Conservation (phyloP, 1,284 basidiomycete species). For the Ganoderma leucocontextum region DNA sequence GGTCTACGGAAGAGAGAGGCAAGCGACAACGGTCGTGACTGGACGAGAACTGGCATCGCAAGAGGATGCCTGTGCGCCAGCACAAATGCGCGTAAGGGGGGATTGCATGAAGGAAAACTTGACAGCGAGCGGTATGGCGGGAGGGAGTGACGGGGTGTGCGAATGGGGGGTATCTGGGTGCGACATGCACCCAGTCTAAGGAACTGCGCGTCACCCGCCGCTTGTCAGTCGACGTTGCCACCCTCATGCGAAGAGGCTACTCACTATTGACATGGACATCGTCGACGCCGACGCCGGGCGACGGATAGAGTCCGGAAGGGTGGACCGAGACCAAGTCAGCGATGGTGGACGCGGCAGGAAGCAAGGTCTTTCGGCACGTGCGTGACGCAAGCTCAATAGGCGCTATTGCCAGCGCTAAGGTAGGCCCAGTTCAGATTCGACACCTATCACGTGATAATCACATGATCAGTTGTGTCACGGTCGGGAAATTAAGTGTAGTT, state of each 20-base stretch:
- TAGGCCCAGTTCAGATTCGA: no score
- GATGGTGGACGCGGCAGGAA: slow-evolving; percentile 12
- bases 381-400: slow-evolving; percentile 28
- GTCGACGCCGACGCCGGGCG: slow-evolving; percentile 24
- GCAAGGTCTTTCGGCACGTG: slow-evolving; percentile 31
- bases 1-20: slow-evolving; percentile 61
- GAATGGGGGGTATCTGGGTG: slow-evolving; percentile 38
- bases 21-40: slow-evolving; percentile 50
- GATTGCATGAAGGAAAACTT: slow-evolving; percentile 21
- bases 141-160: slow-evolving; percentile 35
- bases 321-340: background rate
- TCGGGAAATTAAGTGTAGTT: no score
- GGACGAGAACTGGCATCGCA: slow-evolving; percentile 14
- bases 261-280: slow-evolving; percentile 31
- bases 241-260: background rate
- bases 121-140: slow-evolving; percentile 41
- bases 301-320: slow-evolving; percentile 7
- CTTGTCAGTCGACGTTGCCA: background rate
- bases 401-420: background rate
- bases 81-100: slow-evolving; percentile 11
- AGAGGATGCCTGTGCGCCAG: slow-evolving; percentile 19
- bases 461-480: no score
- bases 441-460: no score
- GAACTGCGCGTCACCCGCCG: slow-evolving; percentile 33
- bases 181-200: slow-evolving; percentile 42